Evolutionary conservation across 495 filamentous ascomycete species (phyloP), one percentile per base, ranked within the genome.

Genomic region (Penicillium soppii): DNA sequence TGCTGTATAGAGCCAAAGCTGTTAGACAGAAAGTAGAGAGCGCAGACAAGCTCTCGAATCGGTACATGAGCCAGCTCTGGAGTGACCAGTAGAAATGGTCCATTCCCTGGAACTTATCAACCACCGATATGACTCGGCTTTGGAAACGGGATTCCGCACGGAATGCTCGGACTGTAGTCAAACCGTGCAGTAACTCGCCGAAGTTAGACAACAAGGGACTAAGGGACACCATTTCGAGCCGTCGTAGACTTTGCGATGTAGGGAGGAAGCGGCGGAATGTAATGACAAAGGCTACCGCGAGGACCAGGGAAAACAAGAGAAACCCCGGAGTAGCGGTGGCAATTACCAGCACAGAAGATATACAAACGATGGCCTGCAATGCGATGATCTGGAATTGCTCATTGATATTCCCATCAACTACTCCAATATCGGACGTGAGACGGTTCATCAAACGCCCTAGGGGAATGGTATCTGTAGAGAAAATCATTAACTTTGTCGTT

Each of bases 41-140:
- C 0, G 84, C 86, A 1, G 88, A 89, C 10, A 92, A 66, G 33
- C 73, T 61, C 61, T 90, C 87, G 54, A 90, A 92, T 25, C 90
- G 86, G 57, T 84, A 90, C 60, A 81, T 83, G 7, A 95, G 74
- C 90, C 90, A 95, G 21, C 82, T 79, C 58, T 92, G 89, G 6
- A 92, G 73, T 40, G 81, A 86, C 89, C 90, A 95, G 70, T 91
- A 95, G 69, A 95, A 91, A 66, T 95, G 90, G 60, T 95, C 90
- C 86, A 92, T 91, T 55, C 89, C 90, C 65, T 92, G 89, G 66
- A 95, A 95, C 3, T 79, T 79, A 65, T 95, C 90, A 0, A 87
- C 87, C 16, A 87, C 87, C 4, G 74, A 74, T 35, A 95, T 87
- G 49, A 91, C 85, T 19, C 83, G 77, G 46, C 79, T 75, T 57